Conservation (phyloP, 306 rosid genomes). For the Cercis canadensis region DNA sequence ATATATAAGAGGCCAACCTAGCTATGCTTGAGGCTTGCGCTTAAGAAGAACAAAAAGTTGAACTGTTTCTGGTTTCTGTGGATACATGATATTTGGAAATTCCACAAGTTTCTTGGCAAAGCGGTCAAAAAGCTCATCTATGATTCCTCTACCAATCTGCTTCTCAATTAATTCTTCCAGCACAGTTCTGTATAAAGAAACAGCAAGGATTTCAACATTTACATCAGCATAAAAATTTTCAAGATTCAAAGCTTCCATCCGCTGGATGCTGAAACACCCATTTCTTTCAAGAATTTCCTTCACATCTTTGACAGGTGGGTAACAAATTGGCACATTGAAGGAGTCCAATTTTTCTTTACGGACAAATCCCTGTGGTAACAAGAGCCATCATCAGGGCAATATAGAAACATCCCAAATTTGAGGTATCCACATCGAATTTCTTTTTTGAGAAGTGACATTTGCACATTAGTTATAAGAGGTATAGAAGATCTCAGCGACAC, state of each 20-base stretch:
- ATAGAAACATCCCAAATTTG: too few relatives aligned
- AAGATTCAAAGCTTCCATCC: not conserved
- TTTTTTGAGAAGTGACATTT: too few relatives aligned
- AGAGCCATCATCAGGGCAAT: too few relatives aligned
- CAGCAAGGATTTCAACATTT: too few relatives aligned
- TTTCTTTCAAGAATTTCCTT: slow-evolving; percentile 5
- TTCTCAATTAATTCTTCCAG: not conserved
- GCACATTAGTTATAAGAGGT: too few relatives aligned
- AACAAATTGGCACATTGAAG: slow-evolving; percentile 9
- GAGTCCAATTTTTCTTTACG: slow-evolving; percentile 1
- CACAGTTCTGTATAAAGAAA: not conserved
- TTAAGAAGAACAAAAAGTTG: too few relatives aligned
- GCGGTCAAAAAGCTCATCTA: slow-evolving; percentile 1
- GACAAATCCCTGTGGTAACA: not conserved
- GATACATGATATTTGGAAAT: not conserved
- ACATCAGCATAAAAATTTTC: too few relatives aligned
- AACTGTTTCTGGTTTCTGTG: too few relatives aligned
- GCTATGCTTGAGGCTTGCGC: too few relatives aligned
- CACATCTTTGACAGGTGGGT: not conserved
- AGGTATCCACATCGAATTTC: too few relatives aligned
- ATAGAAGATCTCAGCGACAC: too few relatives aligned
- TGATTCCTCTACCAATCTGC: not conserved
- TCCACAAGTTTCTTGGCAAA: slow-evolving; percentile 34
- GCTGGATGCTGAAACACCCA: not conserved
- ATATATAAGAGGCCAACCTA: too few relatives aligned